Base-by-base conservation (phyloP, 2,329 filamentous ascomycete genomes). In the Penicillium sp. region DNA sequence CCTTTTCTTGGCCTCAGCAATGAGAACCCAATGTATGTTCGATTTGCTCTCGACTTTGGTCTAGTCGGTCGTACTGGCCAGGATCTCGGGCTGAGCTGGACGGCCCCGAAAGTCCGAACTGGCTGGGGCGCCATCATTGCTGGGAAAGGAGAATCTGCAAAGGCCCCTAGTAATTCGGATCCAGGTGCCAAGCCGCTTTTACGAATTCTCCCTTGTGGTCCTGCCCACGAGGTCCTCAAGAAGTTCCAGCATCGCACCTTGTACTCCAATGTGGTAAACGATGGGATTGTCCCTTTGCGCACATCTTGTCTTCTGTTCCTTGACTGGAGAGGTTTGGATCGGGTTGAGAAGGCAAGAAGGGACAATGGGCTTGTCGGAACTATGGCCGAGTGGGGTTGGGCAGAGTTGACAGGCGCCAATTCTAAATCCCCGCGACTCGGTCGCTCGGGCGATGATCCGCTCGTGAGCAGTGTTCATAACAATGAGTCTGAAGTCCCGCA, bases 201-300 rank as follows among this genome's bases (percentile, higher is more conserved):
- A 16, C 81, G 92, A 16, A 95, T 97, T 55, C 72, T 97, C 19
- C 92, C 93, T 0, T 95, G 89, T 7, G 92, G 92, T 0, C 91
- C 92, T 13, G 93, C 92, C 6, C 91, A 96, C 68, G 81, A 83
- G 46, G 92, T 91, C 1, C 73, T 97, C 34, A 85, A 87, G 65
- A 89, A 88, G 71, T 97, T 97, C 68, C 79, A 89, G 18, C 95
- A 95, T 66, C 80, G 92, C 13, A 97, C 93, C 0, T 78, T 96
- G 1, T 97, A 97, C 68, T 95, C 91, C 2, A 97, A 97, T 63
- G 91, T 97, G 11, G 92, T 97, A 59, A 97, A 97, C 64, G 92
- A 97, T 70, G 92, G 91, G 3, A 96, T 99, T 59, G 93, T 99
- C 4, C 93, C 93, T 2, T 74, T 99, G 29, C 83, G 93, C 18